Evolutionary conservation across 805 yeast species (phyloP), one percentile per base, ranked within the genome.

Genomic region (Maudiozyma bulderi): DNA sequence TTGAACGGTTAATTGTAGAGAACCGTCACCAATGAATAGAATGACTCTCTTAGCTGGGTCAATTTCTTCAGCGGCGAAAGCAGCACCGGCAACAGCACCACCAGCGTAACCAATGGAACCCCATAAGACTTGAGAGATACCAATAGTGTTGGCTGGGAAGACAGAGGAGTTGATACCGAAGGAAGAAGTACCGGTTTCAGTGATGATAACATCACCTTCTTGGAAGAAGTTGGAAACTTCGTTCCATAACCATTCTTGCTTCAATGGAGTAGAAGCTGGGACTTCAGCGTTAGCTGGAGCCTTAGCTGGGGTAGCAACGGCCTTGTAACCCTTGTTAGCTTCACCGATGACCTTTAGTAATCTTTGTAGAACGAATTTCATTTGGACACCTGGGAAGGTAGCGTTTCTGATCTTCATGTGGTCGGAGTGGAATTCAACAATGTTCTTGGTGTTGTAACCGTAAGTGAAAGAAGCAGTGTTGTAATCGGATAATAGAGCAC

Each of bases 381-480:
- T 42, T 32, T 42, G 44, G 44, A 42, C 44, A 42, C 44, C 44
- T 42, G 44, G 44, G 44, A 30, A 42, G 44, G 44, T 42, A 42
- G 44, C 44, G 37, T 42, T 42, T 32, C 37, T 42, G 44, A 42
- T 42, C 44, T 42, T 42, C 37, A 42, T 42, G 44, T 42, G 37
- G 44, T 42, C 44, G 15, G 44, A 42, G 44, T 42, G 44, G 44
- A 42, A 42, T 32, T 42, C 44, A 31, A 42, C 44, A 42, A 42
- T 42, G 44, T 42, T 42, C 44, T 42, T 42, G 44, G 44, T 42
- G 29, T 42, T 30, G 44, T 42, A 42, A 42, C 31, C 35, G 44
- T 42, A 42, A 32, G 44, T 31, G 44, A 42, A 42, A 42, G 44
- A 42, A 42, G 37, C 44, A 31, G 44, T 42, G 44, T 42, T 42